phyloP scores from a whole-genome alignment of 2,329 filamentous ascomycete genomes.

The Neocucurbitaria cava region DNA sequence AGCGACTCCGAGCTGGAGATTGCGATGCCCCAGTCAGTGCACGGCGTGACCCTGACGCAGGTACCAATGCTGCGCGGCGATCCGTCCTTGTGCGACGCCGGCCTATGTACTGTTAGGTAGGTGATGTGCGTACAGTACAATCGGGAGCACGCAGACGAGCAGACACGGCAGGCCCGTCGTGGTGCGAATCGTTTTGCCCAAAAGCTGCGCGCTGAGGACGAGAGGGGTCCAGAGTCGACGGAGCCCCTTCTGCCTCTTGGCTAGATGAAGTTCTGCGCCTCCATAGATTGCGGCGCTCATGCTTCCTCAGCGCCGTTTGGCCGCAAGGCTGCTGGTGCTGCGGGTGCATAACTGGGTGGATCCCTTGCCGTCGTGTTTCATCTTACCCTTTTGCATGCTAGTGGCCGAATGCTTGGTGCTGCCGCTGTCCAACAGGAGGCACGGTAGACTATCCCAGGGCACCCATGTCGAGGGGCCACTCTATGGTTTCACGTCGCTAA shows the following conservation, averaged over 20 bases:
- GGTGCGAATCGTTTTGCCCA: constrained; percentile 8
- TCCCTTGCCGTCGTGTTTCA: constrained; percentile 46
- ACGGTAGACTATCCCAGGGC: constrained; percentile 6
- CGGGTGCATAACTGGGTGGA: constrained; percentile 18
- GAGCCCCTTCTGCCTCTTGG: constrained; percentile 12
- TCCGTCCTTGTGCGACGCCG: constrained; percentile 10
- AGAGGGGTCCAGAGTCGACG: constrained; percentile 1
- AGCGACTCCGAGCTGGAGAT: constrained; percentile 15
- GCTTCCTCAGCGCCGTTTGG: constrained; percentile 20
- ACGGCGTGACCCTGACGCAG: constrained; percentile 5
- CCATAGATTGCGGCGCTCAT: constrained; percentile 18
- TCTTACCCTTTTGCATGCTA: constrained; percentile 30
- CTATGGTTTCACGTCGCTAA: constrained; percentile 45
- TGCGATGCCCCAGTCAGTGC: constrained; percentile 15
- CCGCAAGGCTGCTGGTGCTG: constrained; percentile 23
- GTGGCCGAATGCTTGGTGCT: constrained; percentile 20
- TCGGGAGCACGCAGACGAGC: constrained; percentile 3
- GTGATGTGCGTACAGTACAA: too few relatives aligned
- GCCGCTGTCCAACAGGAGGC: constrained; percentile 27
- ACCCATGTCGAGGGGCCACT: constrained; percentile 28
- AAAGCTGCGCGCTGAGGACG: neutral
- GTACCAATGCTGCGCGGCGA: constrained; percentile 10
- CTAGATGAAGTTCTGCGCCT: constrained; percentile 15
- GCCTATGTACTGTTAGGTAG: constrained; percentile 9
- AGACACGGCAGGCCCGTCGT: constrained; percentile 1